Evolutionary conservation across 2,329 filamentous ascomycete genomes (phyloP), one percentile per base, ranked within the genome.

Genomic region (Talaromyces sp.): DNA sequence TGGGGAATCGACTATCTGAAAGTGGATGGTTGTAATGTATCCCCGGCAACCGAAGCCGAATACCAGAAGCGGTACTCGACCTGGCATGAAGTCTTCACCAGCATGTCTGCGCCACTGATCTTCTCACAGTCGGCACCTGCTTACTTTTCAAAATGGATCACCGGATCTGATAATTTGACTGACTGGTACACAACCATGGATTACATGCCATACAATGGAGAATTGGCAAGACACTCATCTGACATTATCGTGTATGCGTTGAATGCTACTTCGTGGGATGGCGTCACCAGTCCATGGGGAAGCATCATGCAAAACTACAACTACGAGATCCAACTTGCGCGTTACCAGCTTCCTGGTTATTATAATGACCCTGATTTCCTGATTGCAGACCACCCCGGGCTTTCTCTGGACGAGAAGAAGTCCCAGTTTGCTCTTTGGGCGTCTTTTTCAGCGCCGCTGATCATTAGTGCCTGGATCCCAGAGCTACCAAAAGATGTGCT

Each of bases 391-490:
- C 83, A 84, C 68, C 78, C 76, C 0, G 76, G 78, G 19, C 72
- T 85, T 31, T 80, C 77, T 0, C 45, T 73, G 8, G 76, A 76
- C 1, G 81, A 85, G 71, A 78, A 79, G 61, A 74, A 79, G 25
- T 80, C 79, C 1, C 83, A 85, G 60, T 85, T 85, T 61, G 79
- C 79, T 1, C 71, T 85, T n/a, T 85, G 83, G 83, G 79, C 81
- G 0, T 81, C 80, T 1, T 76, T 84, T 63, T 82, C 81, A 61
- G 79, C 78, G 11, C 82, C 82, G 1, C 67, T 85, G 15, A 77
- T 85, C 51, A 82, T 85, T 59, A 82, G 83, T 63, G 78, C 80
- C 1, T 77, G 79, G 66, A 76, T 82, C 7, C 76, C 79, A 1
- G 74, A 61, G 4, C 69, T 81, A 5, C 72, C 71, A 5, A 67